Evolutionary conservation across 345 rosid species (phyloP).

Genomic region (Eutrema yunnanense): DNA sequence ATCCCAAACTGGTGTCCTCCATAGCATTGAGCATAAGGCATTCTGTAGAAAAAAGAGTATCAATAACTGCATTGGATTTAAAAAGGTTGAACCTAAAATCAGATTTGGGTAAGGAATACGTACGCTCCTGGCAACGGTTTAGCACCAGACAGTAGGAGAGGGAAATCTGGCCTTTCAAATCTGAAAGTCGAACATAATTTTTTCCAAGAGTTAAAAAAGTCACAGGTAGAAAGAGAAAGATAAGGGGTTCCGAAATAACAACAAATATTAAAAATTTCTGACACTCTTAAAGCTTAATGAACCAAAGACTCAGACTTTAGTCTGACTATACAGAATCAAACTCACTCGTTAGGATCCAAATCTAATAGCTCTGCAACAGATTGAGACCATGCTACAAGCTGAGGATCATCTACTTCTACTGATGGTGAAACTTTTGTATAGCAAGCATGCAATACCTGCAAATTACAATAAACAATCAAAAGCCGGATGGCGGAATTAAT

Average conservation of each 20-base stretch:
- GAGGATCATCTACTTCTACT: constrained; percentile 79
- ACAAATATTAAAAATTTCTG: background rate
- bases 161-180: constrained; percentile 82
- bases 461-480: background rate
- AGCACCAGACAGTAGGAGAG: constrained; percentile 71
- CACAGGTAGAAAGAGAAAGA: background rate
- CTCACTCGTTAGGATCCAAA: constrained; percentile 90
- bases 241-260: background rate
- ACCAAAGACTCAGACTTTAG: background rate
- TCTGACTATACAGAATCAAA: constrained; percentile 1
- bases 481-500: background rate
- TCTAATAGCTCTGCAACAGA: constrained; percentile 77
- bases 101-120: constrained; percentile 29
- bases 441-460: constrained; percentile 84
- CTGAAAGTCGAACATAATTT: constrained; percentile 37
- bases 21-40: constrained; percentile 89
- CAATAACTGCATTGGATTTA: background rate
- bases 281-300: background rate
- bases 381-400: constrained; percentile 92
- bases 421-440: constrained; percentile 85
- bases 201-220: background rate
- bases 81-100: background rate
- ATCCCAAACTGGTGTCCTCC: constrained; percentile 98
- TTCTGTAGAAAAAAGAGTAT: constrained; percentile 35
- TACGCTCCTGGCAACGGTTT: constrained; percentile 70